Percentiles rank a stretch among this genome's conserved stretches.
phyloP scores from a whole-genome alignment of 306 rosid genomes.

The Fragaria vesca region DNA sequence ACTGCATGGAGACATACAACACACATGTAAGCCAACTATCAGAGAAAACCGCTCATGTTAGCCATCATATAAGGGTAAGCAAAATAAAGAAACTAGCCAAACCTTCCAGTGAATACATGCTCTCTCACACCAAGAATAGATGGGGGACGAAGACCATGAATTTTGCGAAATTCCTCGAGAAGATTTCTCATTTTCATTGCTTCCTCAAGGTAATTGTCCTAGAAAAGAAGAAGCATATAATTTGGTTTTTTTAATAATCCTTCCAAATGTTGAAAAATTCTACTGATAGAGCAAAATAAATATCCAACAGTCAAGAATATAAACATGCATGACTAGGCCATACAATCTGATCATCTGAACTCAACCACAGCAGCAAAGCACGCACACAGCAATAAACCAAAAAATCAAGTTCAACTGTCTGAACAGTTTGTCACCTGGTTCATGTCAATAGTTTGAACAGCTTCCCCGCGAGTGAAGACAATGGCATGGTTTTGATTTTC shows the following conservation, averaged over 20 bases:
- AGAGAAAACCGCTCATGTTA: constrained; percentile 13
- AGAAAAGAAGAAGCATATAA: constrained; percentile 1
- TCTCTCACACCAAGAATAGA: constrained; percentile 96
- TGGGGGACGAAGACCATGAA: constrained; percentile 83
- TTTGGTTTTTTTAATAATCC: background rate
- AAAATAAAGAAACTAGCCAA: constrained; percentile 23
- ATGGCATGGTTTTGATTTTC: constrained; percentile 99
- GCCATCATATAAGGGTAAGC: constrained; percentile 6
- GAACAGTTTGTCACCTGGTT: constrained; percentile 64
- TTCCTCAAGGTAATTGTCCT: constrained; percentile 98
- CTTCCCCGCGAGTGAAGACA: constrained; percentile 94
- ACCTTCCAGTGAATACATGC: constrained; percentile 98
- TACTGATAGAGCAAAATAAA: background rate
- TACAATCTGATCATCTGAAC: background rate
- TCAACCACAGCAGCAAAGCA: background rate
- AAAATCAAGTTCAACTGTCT: background rate
- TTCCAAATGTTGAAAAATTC: background rate
- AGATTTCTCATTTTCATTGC: constrained; percentile 98
- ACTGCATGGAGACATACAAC: constrained; percentile 52
- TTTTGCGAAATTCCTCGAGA: constrained; percentile 71
- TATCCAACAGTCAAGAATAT: background rate
- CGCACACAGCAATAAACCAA: background rate
- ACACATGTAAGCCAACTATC: constrained; percentile 24
- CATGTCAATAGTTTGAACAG: constrained; percentile 98
- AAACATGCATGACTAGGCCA: background rate